Base-by-base conservation (phyloP, 2,329 filamentous ascomycete genomes). In the Sphaceloma murrayae region DNA sequence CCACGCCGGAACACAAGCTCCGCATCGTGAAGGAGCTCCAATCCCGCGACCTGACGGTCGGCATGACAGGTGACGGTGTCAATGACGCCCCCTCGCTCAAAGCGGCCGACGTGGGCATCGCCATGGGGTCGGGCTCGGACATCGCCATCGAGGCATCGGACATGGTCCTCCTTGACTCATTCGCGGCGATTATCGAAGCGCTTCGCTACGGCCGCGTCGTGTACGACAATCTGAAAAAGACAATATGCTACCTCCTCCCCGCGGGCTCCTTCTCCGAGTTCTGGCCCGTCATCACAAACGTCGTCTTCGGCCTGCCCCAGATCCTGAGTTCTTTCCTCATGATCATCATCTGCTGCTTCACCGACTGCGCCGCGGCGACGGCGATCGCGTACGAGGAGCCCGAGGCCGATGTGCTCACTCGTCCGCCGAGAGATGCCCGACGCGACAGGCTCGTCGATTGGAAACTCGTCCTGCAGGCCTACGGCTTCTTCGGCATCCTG, bases 151-250 rank as follows among this genome's bases (percentile, higher is more conserved):
- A 78, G 59, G 74, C 75, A 8, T 68, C 74, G 0, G 75, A 79
- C 50, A 76, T 78, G 70, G 73, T 78, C 0, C 56, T 81, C 52
- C 61, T 80, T 4, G 82, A 86, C 43, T 78, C 75, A 0, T 87
- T 88, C 55, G 72, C 75, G 0, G 80, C 78, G 1, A 74, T 88
- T 22, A 76, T 86, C 4, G 74, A 82, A 55, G 83, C 82, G 1
- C 75, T 87, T 2, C 69, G 77, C 50, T 85, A 81, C 48, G 82
- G 82, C 0, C 73, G 82, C 10, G 74, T 84, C 4, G 80, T 86
- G n/a, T 87, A 83, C 61, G 80, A 86, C 59, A 87, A 87, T 53
- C 63, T 87, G 40, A 82, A 84, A 59, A 87, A 88, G 68, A 80
- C 75, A 0, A 76, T 85, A 49, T 74, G 77, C n/a, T 86, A 86